These are phyloP conservation scores for Glycine tomentella DNA, from an alignment of 306 rosid genomes.

Conservation along the genomic window DNA sequence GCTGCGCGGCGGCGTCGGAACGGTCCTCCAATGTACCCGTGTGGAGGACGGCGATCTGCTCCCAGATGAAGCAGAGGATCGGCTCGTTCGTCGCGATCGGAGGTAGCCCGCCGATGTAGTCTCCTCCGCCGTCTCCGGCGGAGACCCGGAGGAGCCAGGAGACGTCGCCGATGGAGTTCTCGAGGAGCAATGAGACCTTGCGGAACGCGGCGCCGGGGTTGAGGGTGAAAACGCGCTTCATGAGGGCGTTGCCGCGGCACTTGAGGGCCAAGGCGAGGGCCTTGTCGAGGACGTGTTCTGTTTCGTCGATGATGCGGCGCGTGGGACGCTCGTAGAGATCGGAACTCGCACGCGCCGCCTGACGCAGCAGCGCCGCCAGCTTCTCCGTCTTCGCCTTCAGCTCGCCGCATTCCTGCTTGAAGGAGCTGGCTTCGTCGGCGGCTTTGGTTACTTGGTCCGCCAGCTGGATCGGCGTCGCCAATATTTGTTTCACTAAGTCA, in stretches of 20 bases:
- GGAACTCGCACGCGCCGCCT: constrained; percentile 87
- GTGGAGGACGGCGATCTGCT: constrained; percentile 76
- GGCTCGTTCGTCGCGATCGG: constrained; percentile 92
- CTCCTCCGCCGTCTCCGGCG: constrained; percentile 61
- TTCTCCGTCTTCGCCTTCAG: constrained; percentile 81
- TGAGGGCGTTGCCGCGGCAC: constrained; percentile 73
- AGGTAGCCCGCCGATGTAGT: constrained; percentile 61
- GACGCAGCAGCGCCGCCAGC: constrained; percentile 81
- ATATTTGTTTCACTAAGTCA: constrained; percentile 74
- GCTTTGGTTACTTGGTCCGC: constrained; percentile 82
- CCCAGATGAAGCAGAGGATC: constrained; percentile 82
- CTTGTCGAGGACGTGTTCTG: constrained; percentile 76
- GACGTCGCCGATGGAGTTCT: constrained; percentile 82
- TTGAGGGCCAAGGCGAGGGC: constrained; percentile 66
- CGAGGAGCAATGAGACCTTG: constrained; percentile 68
- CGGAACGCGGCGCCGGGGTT: constrained; percentile 79
- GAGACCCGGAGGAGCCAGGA: constrained; percentile 95
- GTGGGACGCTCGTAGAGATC: constrained; percentile 93
- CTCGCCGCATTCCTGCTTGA: constrained; percentile 74
- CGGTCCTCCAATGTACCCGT: constrained; percentile 71
- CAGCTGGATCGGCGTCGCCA: constrained; percentile 80
- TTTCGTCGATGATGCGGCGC: constrained; percentile 78
- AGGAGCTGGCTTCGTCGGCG: constrained; percentile 72
- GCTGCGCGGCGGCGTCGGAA: constrained; percentile 80
- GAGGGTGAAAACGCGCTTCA: constrained; percentile 83